phyloP scores from a whole-genome alignment of 2,329 filamentous ascomycete species.

The Paracoccidioides lutzii region DNA sequence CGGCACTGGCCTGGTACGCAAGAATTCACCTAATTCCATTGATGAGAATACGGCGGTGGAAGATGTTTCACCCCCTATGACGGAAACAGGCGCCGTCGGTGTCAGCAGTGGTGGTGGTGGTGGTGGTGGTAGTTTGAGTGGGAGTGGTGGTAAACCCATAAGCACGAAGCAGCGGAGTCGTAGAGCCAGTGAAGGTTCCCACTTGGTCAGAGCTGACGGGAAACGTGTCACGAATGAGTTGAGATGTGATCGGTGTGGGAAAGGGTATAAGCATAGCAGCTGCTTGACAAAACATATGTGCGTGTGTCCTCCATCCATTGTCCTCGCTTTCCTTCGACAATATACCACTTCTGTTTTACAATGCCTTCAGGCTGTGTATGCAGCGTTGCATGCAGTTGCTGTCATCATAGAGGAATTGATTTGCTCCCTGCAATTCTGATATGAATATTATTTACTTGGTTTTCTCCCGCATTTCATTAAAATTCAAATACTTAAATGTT shows the following conservation, averaged over 20 bases:
- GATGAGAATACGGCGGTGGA: conserved; percentile 18
- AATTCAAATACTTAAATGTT: neutral
- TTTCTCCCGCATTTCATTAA: conserved; percentile 24
- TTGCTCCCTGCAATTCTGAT: conserved; percentile 18
- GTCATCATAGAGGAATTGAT: too few relatives aligned
- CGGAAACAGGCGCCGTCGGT: too few relatives aligned
- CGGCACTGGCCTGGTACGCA: conserved; percentile 24
- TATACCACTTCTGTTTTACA: too few relatives aligned
- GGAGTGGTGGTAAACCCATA: conserved; percentile 33
- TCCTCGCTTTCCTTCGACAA: conserved; percentile 20
- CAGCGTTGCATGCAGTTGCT: too few relatives aligned
- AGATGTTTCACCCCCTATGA: neutral
- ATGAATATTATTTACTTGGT: conserved; percentile 23
- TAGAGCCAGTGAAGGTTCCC: conserved; percentile 73
- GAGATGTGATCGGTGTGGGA: conserved; percentile 94
- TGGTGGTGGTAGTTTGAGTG: conserved; percentile 38
- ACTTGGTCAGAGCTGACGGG: conserved; percentile 63
- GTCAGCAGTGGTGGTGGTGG: conserved; percentile 8
- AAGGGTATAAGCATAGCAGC: conserved; percentile 99
- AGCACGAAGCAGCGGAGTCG: conserved; percentile 44
- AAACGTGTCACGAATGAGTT: conserved; percentile 74
- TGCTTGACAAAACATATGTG: conserved; percentile 99
- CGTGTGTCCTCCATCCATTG: conserved; percentile 49
- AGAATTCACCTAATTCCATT: conserved; percentile 23
- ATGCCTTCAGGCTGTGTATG: too few relatives aligned